Evolutionary conservation across 1,139 yeast genomes (phyloP), one percentile per base, ranked within the genome.

Genomic region (Debaryomyces sp.): DNA sequence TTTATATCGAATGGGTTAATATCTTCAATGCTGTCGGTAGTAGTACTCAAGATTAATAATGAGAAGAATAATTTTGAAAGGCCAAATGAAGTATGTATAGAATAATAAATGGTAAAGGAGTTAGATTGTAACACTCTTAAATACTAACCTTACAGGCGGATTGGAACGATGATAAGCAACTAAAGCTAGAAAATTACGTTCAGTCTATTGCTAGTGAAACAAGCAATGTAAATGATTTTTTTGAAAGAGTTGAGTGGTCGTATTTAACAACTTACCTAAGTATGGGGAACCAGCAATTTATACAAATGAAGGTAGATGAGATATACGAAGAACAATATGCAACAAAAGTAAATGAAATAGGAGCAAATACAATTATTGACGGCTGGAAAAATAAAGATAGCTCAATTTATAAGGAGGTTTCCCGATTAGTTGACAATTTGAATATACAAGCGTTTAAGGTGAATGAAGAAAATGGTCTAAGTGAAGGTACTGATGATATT

Each of bases 251-350:
- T 12, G 59, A 65, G 41, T 64, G 66, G 66, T 38, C 42, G 7
- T 45, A 55, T 7, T 44, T 65, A 23, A 38, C 40, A 12, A 45
- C 50, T 17, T 26, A 54, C 5, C 47, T 61, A 21, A 55, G 56
- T n/a, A 45, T 53, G n/a, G 51, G 55, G 18, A 60, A 62, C 41
- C 45, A 53, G 2, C 63, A 62, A 6, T 54, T 57, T 35, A 44
- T 65, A 8, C 53, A 61, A 45, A 47, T 62, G 39, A 62, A 58
- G 48, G 59, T 60, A 2, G 70, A 66, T 45, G 64, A 63, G 37
- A 45, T 64, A 17, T 63, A 55, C 45, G 68, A 64, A 40, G 52
- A 53, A 21, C 29, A 44, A 17, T 49, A 39, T 13, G n/a, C 45
- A 15, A 43, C 41, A 29, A 13, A 30, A 12, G n/a, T 13, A 8